Evolutionary conservation across 1,284 basidiomycete species (phyloP), one percentile per base, ranked within the genome.

Genomic region (Flammula alnicola): DNA sequence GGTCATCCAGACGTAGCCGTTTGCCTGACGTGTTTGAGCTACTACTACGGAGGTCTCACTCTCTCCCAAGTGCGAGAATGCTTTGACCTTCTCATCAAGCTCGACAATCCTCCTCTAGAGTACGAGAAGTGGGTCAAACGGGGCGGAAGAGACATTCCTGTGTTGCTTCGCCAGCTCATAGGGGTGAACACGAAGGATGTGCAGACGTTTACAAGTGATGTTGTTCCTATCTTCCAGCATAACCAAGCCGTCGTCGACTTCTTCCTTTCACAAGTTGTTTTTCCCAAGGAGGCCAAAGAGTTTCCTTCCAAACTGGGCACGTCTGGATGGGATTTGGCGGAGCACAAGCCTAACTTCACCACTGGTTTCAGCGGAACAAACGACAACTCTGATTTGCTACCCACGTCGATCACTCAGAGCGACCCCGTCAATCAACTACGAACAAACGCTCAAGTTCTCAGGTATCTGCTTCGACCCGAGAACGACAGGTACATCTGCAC

Each of bases 291-390:
- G 38, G 79, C 76, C 0, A 77, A 77, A 48, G 72, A 79, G 37
- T 82, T 81, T 49, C 69, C 68, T 0, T 52, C 59, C 3, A 82
- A 79, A 49, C 54, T 83, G 1, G 60, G 72, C 2, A 75, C 78
- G 6, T 79, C 76, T 7, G 73, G 71, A 0, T 83, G 81, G 80
- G 80, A 83, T 63, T 60, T 83, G 30, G 78, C 75, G 0, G 72
- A 74, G 48, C 9, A 38, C 1, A 65, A 70, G 27, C 35, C 36
- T 1, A 63, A 71, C 27, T 20, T 70, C 9, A 74, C 64, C 3
- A 82, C 78, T 3, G 81, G 81, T 0, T 83, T 83, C 56, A 82
- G 78, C 36, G 81, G 81, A 6, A 82, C 80, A 1, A 83, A 82
- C 41, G 80, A 83, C 55, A 74, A 74, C 26, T 68, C 63, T 37